A percentile compares a stretch with the other conserved stretches of the same genome.
phyloP scores from a whole-genome alignment of 805 yeast genomes.

The Starmerella apicola region DNA sequence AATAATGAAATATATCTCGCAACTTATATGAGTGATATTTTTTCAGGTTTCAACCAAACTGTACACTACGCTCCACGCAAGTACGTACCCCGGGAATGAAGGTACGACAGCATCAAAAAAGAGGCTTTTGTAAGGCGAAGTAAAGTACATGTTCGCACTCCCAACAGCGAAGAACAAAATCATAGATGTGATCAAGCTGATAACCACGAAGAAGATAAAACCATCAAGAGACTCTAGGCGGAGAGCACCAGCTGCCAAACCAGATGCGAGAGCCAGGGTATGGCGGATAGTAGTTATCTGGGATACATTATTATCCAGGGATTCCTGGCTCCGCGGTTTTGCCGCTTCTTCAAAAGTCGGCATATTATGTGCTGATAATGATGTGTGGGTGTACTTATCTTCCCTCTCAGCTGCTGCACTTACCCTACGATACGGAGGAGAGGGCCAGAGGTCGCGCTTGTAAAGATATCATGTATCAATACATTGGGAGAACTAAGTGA shows the following conservation, averaged over 20 bases:
- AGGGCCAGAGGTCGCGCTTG: no score
- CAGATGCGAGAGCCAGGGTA: slow-evolving; percentile 38
- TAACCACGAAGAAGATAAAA: slow-evolving; percentile 32
- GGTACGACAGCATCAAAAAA: slow-evolving; percentile 11
- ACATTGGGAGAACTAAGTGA: no score
- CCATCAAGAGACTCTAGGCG: slow-evolving; percentile 41
- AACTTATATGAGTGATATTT: no score
- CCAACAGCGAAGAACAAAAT: slow-evolving; percentile 4
- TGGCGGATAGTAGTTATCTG: slow-evolving; percentile 29
- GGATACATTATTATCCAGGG: slow-evolving; percentile 7
- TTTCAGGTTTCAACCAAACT: slow-evolving; percentile 15
- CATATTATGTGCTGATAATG: no score
- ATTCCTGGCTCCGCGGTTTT: slow-evolving; percentile 4
- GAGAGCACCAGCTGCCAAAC: slow-evolving; percentile 44
- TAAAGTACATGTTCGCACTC: slow-evolving; percentile 5
- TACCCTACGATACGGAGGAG: no score
- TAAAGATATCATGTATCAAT: no score
- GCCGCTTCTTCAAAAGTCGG: slow-evolving; percentile 4
- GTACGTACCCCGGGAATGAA: slow-evolving; percentile 18
- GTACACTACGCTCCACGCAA: slow-evolving; percentile 21
- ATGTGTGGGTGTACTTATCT: no score
- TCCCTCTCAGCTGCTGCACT: no score
- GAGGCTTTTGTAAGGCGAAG: slow-evolving; percentile 5
- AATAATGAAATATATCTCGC: no score
- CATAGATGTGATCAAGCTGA: slow-evolving; percentile 21